Percentiles rank a stretch among this genome's conserved stretches.
Evolutionary conservation across 2,329 filamentous ascomycete genomes (phyloP).

Genomic region (Ceratocystis ficicola): DNA sequence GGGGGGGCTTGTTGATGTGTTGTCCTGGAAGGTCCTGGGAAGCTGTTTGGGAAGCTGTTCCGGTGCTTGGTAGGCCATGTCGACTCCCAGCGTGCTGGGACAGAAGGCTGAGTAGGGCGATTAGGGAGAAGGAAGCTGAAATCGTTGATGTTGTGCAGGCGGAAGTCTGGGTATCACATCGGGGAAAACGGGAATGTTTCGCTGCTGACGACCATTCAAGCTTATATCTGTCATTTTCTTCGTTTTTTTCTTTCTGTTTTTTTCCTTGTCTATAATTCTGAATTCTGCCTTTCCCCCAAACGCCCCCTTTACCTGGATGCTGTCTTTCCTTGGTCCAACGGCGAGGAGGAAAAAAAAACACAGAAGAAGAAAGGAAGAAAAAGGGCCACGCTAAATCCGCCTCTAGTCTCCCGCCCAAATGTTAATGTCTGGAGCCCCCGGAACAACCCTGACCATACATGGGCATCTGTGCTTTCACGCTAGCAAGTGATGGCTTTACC

Average conservation of each 20-base stretch:
- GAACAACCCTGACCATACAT: neutral
- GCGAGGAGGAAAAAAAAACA: neutral
- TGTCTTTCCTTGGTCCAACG: neutral
- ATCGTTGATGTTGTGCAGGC: neutral
- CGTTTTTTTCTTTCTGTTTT: neutral
- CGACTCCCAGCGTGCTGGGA: slow-evolving; percentile 1
- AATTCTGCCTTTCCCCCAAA: neutral
- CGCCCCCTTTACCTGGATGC: neutral
- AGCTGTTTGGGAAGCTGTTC: slow-evolving; percentile 7
- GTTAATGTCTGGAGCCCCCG: neutral
- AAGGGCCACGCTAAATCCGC: neutral
- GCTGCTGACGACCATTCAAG: too few species aligned
- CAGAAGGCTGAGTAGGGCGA: neutral
- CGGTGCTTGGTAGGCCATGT: neutral
- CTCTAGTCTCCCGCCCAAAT: neutral
- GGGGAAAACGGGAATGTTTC: neutral
- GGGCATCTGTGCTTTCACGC: slow-evolving; percentile 4
- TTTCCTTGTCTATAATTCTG: neutral
- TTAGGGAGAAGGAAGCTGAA: neutral
- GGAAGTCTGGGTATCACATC: neutral
- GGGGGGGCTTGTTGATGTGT: neutral
- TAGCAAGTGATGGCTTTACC: slow-evolving; percentile 9
- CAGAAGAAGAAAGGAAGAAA: neutral
- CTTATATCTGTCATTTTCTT: neutral
- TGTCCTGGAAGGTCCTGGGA: neutral